Base-by-base conservation (phyloP, 768 basidiomycete genomes). In the Kwoniella sp. region DNA sequence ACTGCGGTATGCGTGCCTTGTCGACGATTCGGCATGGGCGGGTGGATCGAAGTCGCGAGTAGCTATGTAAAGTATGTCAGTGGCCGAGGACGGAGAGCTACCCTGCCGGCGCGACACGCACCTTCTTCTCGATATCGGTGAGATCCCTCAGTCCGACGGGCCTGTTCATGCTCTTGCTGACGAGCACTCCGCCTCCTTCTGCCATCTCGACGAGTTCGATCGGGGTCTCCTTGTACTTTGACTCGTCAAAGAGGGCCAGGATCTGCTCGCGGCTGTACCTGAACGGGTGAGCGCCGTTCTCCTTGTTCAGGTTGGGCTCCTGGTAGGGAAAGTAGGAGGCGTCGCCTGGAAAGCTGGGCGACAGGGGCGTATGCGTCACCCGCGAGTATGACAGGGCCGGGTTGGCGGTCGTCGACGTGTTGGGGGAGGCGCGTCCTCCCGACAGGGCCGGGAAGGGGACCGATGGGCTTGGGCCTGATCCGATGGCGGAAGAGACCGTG, bases 111-210 rank as follows among this genome's bases (percentile, higher is more conserved):
- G 14, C 19, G 19, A 22, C 15, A 71, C 80, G 65, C 65, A 90
- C 90, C 86, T 90, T 92, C 78, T 85, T 89, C 79, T 93, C 90
- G 19, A 78, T 76, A 46, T 89, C 88, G 51, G 78, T 78, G 82
- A 88, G 81, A 69, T 92, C 91, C 60, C 84, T 84, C 63, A 89
- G 67, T 33, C 82, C 81, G 29, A 85, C 75, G 15, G 91, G 91
- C 51, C 88, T 86, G 36, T 70, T 79, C 25, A 81, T 83, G 20
- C 80, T 76, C 68, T 89, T 88, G 53, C 84, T 83, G 50, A 73
- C 64, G 22, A 66, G 48, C 15, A 63, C 61, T 2, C 50, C 53
- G 11, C 58, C 67, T 36, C 56, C 59, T 26, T 67, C 64, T 41
- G 51, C 50, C 55, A 69, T 84, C 43, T 82, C 83, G 45, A 87